A percentile compares a stretch with the other conserved stretches of the same genome.
Conservation (phyloP, 2,329 filamentous ascomycete species). For the Pseudogymnoascus sp. region DNA sequence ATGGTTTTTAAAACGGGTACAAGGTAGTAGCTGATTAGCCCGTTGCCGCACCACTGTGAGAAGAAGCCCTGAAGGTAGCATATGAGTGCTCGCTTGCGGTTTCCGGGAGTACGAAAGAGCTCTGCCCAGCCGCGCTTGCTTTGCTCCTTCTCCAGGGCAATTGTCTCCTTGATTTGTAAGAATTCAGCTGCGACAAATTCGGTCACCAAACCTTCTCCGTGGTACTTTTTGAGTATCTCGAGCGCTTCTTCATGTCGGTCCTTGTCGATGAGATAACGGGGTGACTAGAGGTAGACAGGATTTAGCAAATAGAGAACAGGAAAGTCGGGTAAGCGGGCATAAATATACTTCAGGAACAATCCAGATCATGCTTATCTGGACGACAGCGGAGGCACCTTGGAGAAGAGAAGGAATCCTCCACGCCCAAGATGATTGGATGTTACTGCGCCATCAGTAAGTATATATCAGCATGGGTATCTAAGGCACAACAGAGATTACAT, state of each 20-base stretch:
- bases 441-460: constrained; percentile 35
- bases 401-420: constrained; percentile 36
- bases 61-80: constrained; percentile 18
- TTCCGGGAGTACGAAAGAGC: constrained; percentile 21
- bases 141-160: constrained; percentile 27
- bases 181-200: too few species aligned
- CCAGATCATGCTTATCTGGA: constrained; percentile 24
- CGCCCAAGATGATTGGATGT: constrained; percentile 29
- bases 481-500: constrained; percentile 26
- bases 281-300: constrained; percentile 23
- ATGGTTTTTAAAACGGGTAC: constrained; percentile 20
- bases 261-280: too few species aligned
- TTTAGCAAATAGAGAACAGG: neutral
- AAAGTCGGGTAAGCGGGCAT: too few species aligned
- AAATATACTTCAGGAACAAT: neutral
- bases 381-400: constrained; percentile 39
- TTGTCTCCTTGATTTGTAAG: constrained; percentile 34
- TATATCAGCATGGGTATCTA: constrained; percentile 14
- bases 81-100: constrained; percentile 19
- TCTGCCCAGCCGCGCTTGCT: constrained; percentile 24
- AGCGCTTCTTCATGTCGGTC: too few species aligned
- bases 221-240: too few species aligned
- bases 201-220: too few species aligned
- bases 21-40: constrained; percentile 21
- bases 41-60: constrained; percentile 21